Percentiles rank a stretch among this genome's conserved stretches.
phyloP scores from a whole-genome alignment of 2,329 filamentous ascomycete genomes.

The Colletotrichum chlorophyti region DNA sequence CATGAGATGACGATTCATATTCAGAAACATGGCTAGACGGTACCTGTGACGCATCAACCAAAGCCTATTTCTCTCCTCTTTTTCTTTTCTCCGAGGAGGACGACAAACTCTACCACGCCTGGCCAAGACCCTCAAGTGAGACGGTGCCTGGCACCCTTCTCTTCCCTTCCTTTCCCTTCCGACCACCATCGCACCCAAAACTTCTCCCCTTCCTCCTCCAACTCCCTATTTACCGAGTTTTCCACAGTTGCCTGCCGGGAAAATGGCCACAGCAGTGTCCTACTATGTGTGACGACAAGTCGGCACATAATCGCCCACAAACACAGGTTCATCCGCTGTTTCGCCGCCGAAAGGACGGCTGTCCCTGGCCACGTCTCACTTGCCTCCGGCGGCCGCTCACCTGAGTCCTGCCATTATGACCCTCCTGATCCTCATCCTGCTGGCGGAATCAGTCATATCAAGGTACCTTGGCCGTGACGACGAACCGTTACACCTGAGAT shows the following conservation, averaged over 20 bases:
- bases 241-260: not conserved
- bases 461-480: not conserved
- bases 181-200: not conserved
- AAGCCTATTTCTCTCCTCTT: not conserved
- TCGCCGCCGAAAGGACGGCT: not conserved
- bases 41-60: not conserved
- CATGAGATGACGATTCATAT: slow-evolving; percentile 22
- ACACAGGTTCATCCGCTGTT: slow-evolving; percentile 4
- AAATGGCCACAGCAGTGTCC: not conserved
- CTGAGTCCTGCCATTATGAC: not conserved
- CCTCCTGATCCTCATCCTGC: not conserved
- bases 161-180: not conserved
- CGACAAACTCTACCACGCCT: not conserved
- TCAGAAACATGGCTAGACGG: slow-evolving; percentile 6
- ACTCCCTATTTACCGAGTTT: not conserved
- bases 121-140: slow-evolving; percentile 3
- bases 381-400: slow-evolving; percentile 1
- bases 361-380: slow-evolving; percentile 5
- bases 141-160: not conserved
- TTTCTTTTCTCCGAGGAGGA: not conserved
- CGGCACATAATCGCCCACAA: not conserved
- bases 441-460: not conserved
- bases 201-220: not conserved
- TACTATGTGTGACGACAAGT: not conserved
- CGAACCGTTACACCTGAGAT: not conserved